Conservation (phyloP, 176 grass and related monocot genomes). For the Thalia dealbata region DNA sequence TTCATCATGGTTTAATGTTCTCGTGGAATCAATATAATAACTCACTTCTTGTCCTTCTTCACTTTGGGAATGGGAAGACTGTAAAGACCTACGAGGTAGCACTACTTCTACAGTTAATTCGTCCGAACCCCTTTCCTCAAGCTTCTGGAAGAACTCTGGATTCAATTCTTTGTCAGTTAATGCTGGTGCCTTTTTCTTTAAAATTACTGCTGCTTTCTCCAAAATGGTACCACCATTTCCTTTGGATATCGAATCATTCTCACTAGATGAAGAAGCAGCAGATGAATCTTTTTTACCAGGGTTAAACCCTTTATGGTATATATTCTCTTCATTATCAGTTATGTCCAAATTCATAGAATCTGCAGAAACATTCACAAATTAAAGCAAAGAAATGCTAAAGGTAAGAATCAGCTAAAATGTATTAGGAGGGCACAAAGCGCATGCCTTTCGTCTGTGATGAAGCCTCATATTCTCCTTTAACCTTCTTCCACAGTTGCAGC, state of each 20-base stretch:
- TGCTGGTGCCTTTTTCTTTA: slow-evolving; percentile 69
- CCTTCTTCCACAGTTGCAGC: slow-evolving; percentile 76
- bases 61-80: slow-evolving; percentile 39
- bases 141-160: slow-evolving; percentile 88
- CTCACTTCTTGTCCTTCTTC: slow-evolving; percentile 45
- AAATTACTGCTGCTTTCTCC: slow-evolving; percentile 76
- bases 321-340: slow-evolving; percentile 48
- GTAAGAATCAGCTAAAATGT: background rate
- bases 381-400: background rate
- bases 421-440: background rate
- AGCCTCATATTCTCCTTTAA: slow-evolving; percentile 40
- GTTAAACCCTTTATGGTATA: slow-evolving; percentile 27
- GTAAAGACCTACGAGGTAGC: slow-evolving; percentile 39
- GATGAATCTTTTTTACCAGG: slow-evolving; percentile 33
- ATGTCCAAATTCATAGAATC: slow-evolving; percentile 51
- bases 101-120: slow-evolving; percentile 84
- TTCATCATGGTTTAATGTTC: slow-evolving; percentile 39
- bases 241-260: slow-evolving; percentile 35
- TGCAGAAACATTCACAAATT: slow-evolving; percentile 21
- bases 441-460: slow-evolving; percentile 51
- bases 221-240: slow-evolving; percentile 38
- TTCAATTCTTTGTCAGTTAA: slow-evolving; percentile 78
- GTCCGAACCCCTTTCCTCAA: slow-evolving; percentile 62
- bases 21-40: slow-evolving; percentile 36
- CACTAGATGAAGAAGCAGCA: slow-evolving; percentile 41